Base-by-base conservation (phyloP, 179 eudicot genomes). In the Vitellaria paradoxa region DNA sequence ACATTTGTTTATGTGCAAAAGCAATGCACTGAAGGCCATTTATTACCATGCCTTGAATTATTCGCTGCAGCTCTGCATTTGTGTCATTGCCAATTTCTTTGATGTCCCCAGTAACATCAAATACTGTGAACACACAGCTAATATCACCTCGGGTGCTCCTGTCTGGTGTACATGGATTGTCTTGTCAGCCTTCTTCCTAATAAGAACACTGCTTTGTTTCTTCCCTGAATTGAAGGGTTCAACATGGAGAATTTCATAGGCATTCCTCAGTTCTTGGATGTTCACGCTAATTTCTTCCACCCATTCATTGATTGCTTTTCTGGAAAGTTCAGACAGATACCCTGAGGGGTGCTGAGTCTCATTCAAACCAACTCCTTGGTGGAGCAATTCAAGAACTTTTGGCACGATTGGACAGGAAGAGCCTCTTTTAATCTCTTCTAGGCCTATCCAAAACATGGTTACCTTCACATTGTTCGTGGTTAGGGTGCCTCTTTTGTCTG, bases 401-500 rank as follows among this genome's bases (percentile, higher is more conserved):
- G 70, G 14, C 7, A 20, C 49, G 42, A 66, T 66, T 42, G 70
- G 18, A 12, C 20, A 14, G 17, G 8, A 37, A 37, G 21, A 10
- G 5, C 21, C 18, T 66, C 9, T 21, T 66, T 66, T 5, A 2
- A 66, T 66, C 1, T n/a, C 7, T 17, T 66, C 21, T 66, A 37
- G 49, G 50, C 70, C 70, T 37, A 66, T 50, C 70, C 70, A 66
- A 66, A 66, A 66, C 50, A 40, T 40, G 40, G 70, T 40, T 4
- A 66, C 70, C 17, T 15, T 66, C 70, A 66, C 42, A 5, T 66
- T 20, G 12, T 66, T 66, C 23, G 37, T 0, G 40, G 70, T 40
- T n/a, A 66, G 50, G 6, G 70, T 66, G 70, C 70, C 70, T 17
- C 50, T 66, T n/a, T 66, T 66, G 50, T 66, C 70, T 37, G 70